Conservation (phyloP, 2,329 filamentous ascomycete genomes). For the Botrytis squamosa region DNA sequence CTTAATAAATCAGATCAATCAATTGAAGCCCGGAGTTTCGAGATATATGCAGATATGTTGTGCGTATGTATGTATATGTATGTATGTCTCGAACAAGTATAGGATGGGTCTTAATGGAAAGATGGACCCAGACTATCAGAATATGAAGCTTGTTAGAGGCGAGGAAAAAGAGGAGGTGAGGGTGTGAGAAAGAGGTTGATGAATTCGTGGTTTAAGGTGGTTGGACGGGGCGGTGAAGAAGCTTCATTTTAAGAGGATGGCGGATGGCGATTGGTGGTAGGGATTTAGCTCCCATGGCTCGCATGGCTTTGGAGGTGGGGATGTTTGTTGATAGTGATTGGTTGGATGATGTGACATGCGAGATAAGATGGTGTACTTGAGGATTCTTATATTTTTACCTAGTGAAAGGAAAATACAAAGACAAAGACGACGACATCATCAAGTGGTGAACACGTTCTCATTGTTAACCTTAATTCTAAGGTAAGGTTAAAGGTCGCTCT, state of each 20-base stretch:
- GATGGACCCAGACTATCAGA: not conserved
- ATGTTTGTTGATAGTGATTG: not conserved
- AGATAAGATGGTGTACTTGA: not conserved
- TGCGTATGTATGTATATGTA: not conserved
- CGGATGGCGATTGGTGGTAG: not conserved
- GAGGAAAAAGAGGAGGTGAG: not conserved
- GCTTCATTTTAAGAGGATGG: not conserved
- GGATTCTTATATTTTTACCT: not conserved
- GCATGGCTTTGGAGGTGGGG: not conserved
- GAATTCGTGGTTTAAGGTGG: constrained; percentile 5
- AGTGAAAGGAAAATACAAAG: not conserved
- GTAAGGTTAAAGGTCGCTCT: not conserved
- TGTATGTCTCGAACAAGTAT: not conserved
- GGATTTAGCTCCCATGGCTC: not conserved
- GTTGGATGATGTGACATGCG: not conserved
- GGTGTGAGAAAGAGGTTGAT: not conserved
- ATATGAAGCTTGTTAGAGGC: constrained; percentile 4
- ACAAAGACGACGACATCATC: not conserved
- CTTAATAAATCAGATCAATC: not conserved
- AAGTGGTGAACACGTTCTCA: not conserved
- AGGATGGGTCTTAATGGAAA: not conserved
- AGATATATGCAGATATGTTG: not conserved
- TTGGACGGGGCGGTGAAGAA: constrained; percentile 13
- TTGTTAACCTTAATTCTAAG: too few relatives aligned
- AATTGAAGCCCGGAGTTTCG: not conserved